A percentile compares a stretch with the other conserved stretches of the same genome.
Evolutionary conservation across 176 grass and related monocot species (phyloP).

Genomic region (Chloris gayana): DNA sequence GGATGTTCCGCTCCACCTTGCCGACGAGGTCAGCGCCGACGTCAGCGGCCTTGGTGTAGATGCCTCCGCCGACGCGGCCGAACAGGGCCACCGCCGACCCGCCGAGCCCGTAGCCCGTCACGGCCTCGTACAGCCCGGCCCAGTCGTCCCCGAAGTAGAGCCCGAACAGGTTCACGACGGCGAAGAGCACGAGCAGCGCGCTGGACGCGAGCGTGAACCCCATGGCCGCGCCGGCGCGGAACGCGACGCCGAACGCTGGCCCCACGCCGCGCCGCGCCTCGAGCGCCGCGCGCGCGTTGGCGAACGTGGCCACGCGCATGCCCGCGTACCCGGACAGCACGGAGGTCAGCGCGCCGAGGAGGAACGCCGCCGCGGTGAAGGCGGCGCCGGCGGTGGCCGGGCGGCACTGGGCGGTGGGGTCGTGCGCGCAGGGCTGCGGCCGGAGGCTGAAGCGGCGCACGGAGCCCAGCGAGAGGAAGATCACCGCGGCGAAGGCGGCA

Average conservation of each 20-base stretch:
- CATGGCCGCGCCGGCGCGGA: conserved; percentile 69
- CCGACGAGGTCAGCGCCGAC: conserved; percentile 87
- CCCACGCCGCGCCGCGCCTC: conserved; percentile 60
- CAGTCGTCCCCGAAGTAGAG: conserved; percentile 76
- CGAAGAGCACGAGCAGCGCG: conserved; percentile 69
- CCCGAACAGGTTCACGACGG: conserved; percentile 60
- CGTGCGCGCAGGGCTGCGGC: conserved; percentile 38
- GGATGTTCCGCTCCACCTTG: conserved; percentile 76
- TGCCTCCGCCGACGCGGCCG: conserved; percentile 76
- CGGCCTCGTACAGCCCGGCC: conserved; percentile 63
- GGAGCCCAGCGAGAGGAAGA: conserved; percentile 71
- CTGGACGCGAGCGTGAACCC: conserved; percentile 70
- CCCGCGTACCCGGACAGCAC: conserved; percentile 66
- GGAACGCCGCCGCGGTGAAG: conserved; percentile 60
- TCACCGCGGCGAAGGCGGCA: conserved; percentile 44
- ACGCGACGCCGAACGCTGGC: conserved; percentile 54
- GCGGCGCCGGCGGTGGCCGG: conserved; percentile 63
- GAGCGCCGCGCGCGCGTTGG: conserved; percentile 66
- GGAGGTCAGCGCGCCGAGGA: conserved; percentile 65
- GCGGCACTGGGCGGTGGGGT: conserved; percentile 34
- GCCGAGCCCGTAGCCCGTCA: conserved; percentile 71
- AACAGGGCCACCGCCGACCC: conserved; percentile 80
- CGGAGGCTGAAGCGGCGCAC: conserved; percentile 47
- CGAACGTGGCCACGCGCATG: conserved; percentile 69
- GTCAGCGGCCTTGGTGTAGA: conserved; percentile 85